Evolutionary conservation across 1,284 basidiomycete genomes (phyloP), one percentile per base, ranked within the genome.

Genomic region (Erythrobasidium hasegawianum): DNA sequence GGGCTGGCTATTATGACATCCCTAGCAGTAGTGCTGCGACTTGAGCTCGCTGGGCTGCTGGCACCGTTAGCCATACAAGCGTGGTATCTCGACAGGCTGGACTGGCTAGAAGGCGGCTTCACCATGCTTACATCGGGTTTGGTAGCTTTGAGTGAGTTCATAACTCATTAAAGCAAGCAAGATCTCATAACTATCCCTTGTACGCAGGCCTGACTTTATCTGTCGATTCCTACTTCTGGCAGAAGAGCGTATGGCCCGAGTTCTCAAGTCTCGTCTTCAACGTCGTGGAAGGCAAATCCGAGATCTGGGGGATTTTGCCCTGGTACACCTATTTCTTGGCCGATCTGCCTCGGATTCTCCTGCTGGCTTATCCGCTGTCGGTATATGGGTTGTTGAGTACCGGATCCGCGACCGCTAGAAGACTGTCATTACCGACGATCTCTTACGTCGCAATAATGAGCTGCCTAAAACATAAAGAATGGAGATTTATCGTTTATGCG

Each of bases 401-500:
- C 5, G 68, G 79, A 14, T 84, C 88, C 70, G 67, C 71, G 2
- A 80, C 82, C 18, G 78, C 85, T 49, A 80, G 83, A 16, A 72
- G 78, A 0, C 75, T 87, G 45, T 70, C 70, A 40, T 56, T 83
- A 11, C 83, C 86, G 0, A 77, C 83, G 0, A 27, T 86, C 0
- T 70, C 76, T 0, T 89, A 90, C 73, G 75, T 94, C 0, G 77
- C 71, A 0, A 76, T 87, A 0, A 83, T 98, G 73, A 93, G 90
- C 73, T 79, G 76, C 18, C 80, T 97, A 0, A 87, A 84, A 22
- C 77, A 77, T 70, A 78, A 83, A 75, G 96, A 98, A 78, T 97
- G 95, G 94, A 84, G 95, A 2, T 98, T 98, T 77, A 81, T 97
- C 68, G 82, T 93, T 5, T 97, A 97, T 74, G 82, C 86, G 11